A percentile compares a stretch with the other conserved stretches of the same genome.
Conservation (phyloP, 371 early-diverging fungal genomes). For the Haplosporangium sp. region DNA sequence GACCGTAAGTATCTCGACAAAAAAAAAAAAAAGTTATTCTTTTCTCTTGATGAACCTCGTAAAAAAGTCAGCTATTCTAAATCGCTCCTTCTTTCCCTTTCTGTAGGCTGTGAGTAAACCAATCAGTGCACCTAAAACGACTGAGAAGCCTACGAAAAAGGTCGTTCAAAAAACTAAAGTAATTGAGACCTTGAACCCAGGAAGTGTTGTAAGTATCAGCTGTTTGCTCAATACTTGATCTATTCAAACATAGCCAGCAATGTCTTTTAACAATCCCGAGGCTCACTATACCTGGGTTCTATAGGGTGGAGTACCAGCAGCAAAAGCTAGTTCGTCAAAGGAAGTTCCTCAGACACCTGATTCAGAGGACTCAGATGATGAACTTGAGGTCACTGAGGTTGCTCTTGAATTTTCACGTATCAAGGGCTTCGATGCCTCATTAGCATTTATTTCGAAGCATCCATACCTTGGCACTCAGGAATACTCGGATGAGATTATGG, state of each 20-base stretch:
- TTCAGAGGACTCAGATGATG: conserved; percentile 69
- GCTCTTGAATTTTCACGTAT: conserved; percentile 73
- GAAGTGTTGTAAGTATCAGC: conserved; percentile 58
- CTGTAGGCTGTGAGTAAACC: conserved; percentile 65
- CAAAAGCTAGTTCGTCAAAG: conserved; percentile 35
- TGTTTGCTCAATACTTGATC: too few species aligned
- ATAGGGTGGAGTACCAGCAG: conserved; percentile 43
- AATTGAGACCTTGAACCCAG: conserved; percentile 82
- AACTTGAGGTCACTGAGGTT: conserved; percentile 70
- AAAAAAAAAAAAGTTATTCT: background rate
- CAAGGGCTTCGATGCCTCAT: conserved; percentile 74
- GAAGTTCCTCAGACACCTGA: conserved; percentile 31
- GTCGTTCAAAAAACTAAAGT: conserved; percentile 63
- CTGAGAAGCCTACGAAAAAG: conserved; percentile 56
- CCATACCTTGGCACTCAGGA: conserved; percentile 76
- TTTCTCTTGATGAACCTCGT: background rate
- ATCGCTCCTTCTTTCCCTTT: background rate
- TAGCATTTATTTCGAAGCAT: conserved; percentile 74
- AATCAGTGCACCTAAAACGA: conserved; percentile 41
- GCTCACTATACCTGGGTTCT: background rate
- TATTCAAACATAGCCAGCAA: too few species aligned
- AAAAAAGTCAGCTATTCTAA: too few species aligned
- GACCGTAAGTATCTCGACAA: conserved; percentile 63
- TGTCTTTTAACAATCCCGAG: background rate
- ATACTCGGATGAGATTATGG: conserved; percentile 87